Evolutionary conservation across 2,329 filamentous ascomycete species (phyloP), one percentile per base, ranked within the genome.

Genomic region (Penicillium sp.): DNA sequence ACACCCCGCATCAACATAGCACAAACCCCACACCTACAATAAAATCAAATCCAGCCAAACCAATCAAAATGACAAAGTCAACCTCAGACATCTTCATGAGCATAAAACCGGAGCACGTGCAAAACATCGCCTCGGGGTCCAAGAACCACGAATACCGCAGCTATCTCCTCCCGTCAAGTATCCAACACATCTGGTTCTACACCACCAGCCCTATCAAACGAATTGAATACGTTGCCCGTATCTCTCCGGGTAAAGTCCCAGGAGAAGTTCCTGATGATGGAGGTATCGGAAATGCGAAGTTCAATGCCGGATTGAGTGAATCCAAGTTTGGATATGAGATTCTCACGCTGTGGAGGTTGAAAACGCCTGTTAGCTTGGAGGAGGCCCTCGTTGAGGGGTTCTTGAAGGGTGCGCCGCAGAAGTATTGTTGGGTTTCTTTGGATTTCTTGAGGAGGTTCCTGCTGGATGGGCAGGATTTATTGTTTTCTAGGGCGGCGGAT

Each of bases 161-260:
- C 17, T 87, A 83, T 73, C 80, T 77, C 49, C 79, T 89, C 2
- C 59, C 58, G 12, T 67, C 75, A 3, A 76, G 79, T 17, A 82
- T 87, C 6, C 76, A 72, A 19, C 84, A 86, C n/a, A 78, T 87
- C 64, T 89, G 86, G 86, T 76, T 89, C 17, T 86, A 86, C 62
- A 77, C 79, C 17, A 83, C 76, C 17, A 73, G 67, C 33, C 82
- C 78, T 0, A 67, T 71, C 10, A 77, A 72, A n/a, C 72, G 81
- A 55, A 70, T 89, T 9, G 80, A 76, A 52, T 87, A 87, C 66
- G 85, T 88, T 80, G 85, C 84, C 15, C 78, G 78, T 12, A 78
- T 87, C 17, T 77, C 81, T 0, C 69, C 74, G 0, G 75, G 79
- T 0, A 79, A 80, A 66, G 56, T 65, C n/a, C 79, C 79, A 0